Evolutionary conservation across 495 filamentous ascomycete species (phyloP).

Genomic region (Bombardia bombarda): DNA sequence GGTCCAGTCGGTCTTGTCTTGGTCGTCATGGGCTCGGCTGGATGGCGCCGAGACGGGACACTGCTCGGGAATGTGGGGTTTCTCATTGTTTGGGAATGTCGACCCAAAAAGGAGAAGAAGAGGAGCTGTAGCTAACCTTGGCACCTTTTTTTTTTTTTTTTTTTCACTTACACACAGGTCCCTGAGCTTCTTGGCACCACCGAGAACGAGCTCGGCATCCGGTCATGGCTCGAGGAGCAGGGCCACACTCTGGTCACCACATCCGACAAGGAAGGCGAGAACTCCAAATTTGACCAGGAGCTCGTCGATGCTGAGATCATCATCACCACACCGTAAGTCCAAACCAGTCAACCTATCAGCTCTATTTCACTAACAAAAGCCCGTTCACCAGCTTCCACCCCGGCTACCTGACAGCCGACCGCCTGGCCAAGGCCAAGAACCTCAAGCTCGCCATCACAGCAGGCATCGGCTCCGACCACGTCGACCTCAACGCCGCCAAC

Average conservation of each 20-base stretch:
- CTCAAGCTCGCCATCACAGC: slow-evolving; percentile 95
- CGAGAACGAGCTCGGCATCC: slow-evolving; percentile 94
- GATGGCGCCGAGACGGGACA: not conserved
- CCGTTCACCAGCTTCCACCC: slow-evolving; percentile 77
- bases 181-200: slow-evolving; percentile 86
- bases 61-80: slow-evolving; percentile 8
- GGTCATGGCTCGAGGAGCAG: slow-evolving; percentile 92
- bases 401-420: slow-evolving; percentile 93
- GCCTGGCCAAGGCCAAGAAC: slow-evolving; percentile 96
- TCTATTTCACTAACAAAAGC: too few species aligned
- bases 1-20: too few species aligned
- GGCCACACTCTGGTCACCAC: slow-evolving; percentile 96
- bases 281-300: slow-evolving; percentile 91
- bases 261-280: slow-evolving; percentile 88
- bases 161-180: too few species aligned
- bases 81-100: not conserved
- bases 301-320: slow-evolving; percentile 95
- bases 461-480: slow-evolving; percentile 96
- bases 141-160: too few species aligned
- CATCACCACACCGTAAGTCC: slow-evolving; percentile 89
- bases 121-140: too few species aligned
- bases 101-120: too few species aligned
- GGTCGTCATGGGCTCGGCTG: too few species aligned
- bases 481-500: slow-evolving; percentile 96
- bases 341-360: not conserved